Evolutionary conservation across 2,329 filamentous ascomycete genomes (phyloP).

Genomic region (Phaeomoniella chlamydospora): DNA sequence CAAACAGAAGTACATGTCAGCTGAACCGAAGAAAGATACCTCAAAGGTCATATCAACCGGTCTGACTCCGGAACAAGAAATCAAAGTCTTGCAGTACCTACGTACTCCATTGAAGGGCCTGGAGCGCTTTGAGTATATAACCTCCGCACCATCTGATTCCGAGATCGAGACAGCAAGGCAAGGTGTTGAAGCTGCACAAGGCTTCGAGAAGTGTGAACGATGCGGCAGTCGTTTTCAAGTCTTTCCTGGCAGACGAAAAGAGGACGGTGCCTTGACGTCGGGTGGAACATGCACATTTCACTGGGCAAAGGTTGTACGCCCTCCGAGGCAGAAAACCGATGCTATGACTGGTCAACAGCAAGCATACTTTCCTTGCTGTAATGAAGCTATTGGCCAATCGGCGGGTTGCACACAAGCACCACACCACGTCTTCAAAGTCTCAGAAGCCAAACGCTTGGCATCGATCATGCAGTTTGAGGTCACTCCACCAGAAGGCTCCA

Average conservation of each 20-base stretch:
- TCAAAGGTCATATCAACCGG: slow-evolving; percentile 51
- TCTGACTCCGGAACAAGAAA: slow-evolving; percentile 52
- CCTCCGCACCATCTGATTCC: slow-evolving; percentile 45
- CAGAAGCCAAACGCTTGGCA: slow-evolving; percentile 61
- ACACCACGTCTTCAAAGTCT: slow-evolving; percentile 79
- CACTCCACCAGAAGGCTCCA: slow-evolving; percentile 40
- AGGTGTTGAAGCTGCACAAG: slow-evolving; percentile 51
- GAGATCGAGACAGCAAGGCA: slow-evolving; percentile 53
- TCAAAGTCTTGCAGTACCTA: slow-evolving; percentile 47
- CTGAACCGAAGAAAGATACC: slow-evolving; percentile 5
- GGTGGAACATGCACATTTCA: slow-evolving; percentile 73
- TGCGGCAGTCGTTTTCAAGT: slow-evolving; percentile 80
- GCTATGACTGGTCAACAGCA: slow-evolving; percentile 41
- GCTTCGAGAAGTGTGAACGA: slow-evolving; percentile 80
- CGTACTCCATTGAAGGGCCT: slow-evolving; percentile 50
- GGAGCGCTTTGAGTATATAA: slow-evolving; percentile 62
- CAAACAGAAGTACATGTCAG: slow-evolving; percentile 1
- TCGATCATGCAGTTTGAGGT: slow-evolving; percentile 62
- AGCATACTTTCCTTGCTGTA: slow-evolving; percentile 65
- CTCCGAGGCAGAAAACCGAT: slow-evolving; percentile 38
- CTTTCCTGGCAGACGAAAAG: slow-evolving; percentile 67
- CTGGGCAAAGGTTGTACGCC: slow-evolving; percentile 54
- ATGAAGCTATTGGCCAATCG: slow-evolving; percentile 56
- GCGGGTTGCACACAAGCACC: slow-evolving; percentile 56
- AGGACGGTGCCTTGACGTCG: slow-evolving; percentile 59